Percentiles rank a stretch among this genome's conserved stretches.
These are phyloP conservation scores for Mrakia frigida DNA, from an alignment of 768 basidiomycete genomes.

Conservation along the genomic window DNA sequence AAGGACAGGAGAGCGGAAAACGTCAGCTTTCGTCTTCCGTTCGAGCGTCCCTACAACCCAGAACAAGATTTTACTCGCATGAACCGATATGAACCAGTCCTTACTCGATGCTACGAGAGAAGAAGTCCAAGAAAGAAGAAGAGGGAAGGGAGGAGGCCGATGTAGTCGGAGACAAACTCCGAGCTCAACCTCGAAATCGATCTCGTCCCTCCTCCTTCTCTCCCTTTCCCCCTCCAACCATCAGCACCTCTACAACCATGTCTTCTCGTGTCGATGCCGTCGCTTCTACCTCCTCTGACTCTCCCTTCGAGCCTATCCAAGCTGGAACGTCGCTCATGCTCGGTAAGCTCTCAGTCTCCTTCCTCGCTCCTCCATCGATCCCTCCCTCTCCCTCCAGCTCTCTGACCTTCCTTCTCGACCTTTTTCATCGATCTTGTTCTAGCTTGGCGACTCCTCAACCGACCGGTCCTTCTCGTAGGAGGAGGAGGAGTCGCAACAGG, in stretches of 20 bases:
- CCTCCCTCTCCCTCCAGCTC: neutral
- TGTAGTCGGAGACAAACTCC: neutral
- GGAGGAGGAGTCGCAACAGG: conserved; percentile 89
- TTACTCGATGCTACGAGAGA: neutral
- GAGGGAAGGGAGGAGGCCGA: neutral
- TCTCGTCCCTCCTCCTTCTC: neutral
- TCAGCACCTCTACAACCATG: neutral
- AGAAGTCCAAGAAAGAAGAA: neutral
- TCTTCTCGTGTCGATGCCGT: neutral
- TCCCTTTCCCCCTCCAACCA: neutral
- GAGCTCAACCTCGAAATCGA: neutral
- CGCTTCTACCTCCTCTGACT: neutral
- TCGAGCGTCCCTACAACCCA: no score
- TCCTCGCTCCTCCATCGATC: neutral
- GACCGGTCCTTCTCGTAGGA: conserved; percentile 82
- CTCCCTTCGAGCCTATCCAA: conserved; percentile 4
- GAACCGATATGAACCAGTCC: no score
- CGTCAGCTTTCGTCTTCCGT: no score
- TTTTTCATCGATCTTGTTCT: conserved; percentile 47
- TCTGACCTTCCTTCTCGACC: neutral
- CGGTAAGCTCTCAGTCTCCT: neutral
- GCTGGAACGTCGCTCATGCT: conserved; percentile 10
- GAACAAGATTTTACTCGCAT: no score
- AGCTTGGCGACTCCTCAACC: conserved; percentile 85
- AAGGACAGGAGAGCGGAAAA: no score